Conservation (phyloP, 208 protist species). For the Crithidia acanthocephali region DNA sequence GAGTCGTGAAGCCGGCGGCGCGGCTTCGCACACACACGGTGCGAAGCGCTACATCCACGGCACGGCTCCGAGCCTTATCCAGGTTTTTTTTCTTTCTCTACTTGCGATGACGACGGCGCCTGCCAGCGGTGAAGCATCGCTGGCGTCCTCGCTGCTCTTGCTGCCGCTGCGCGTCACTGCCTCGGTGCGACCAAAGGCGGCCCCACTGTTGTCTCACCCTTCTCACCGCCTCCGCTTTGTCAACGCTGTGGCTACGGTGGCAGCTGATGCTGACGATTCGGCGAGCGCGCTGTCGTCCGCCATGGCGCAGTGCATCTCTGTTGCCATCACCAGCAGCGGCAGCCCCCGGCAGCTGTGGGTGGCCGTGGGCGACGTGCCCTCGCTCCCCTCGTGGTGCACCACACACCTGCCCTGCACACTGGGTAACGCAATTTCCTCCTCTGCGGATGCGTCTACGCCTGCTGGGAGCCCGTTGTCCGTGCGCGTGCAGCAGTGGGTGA, state of each 20-base stretch:
- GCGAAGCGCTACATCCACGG: constrained; percentile 17
- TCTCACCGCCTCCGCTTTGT: constrained; percentile 29
- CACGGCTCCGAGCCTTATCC: background rate
- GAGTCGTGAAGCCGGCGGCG: background rate
- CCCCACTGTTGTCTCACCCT: constrained; percentile 6
- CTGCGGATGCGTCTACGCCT: background rate
- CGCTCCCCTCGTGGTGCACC: constrained; percentile 20
- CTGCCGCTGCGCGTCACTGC: constrained; percentile 13
- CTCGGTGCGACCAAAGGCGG: background rate
- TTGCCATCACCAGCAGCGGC: constrained; percentile 22
- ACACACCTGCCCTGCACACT: background rate
- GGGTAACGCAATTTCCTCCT: background rate
- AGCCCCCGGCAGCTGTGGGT: constrained; percentile 1
- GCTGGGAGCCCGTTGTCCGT: background rate
- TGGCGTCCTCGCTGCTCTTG: constrained; percentile 10
- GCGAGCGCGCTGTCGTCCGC: background rate
- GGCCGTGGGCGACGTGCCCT: constrained; percentile 12
- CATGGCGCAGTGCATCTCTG: background rate
- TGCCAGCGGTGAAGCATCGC: background rate
- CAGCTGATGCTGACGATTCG: background rate
- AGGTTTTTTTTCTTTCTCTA: constrained; percentile 31
- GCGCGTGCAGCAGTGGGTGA: constrained; percentile 6
- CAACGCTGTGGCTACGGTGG: background rate
- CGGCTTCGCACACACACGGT: background rate
- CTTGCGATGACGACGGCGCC: background rate